Base-by-base conservation (phyloP, 139 green algal species). In the Tetraselmis chui region DNA sequence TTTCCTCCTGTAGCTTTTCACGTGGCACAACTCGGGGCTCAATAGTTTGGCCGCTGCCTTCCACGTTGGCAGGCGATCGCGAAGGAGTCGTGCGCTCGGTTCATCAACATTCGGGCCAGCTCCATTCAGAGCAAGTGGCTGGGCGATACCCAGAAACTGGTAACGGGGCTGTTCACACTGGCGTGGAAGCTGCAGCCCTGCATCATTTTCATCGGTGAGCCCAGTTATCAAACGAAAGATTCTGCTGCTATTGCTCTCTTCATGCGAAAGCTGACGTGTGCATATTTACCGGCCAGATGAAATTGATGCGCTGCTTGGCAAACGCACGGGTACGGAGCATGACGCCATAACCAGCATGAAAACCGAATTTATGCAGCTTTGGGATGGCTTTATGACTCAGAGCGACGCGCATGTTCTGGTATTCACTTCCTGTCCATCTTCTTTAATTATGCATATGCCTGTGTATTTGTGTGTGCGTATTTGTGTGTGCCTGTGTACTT, bases 321-420 rank as follows among this genome's bases (percentile, higher is more conserved):
- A 83, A 29, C 79, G 86, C 28, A 82, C 78, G 59, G 85, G 86
- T 79, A 83, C 27, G 32, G 91, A 95, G 85, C 92, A 95, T 84
- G 89, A 92, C 80, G 91, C 92, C 1, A 90, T 92, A 83, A 85
- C 90, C 29, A 93, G 93, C 81, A 90, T 95, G 74, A 95, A 94
- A 83, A 95, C 90, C 82, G 92, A 95, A 84, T 92, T 93, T 59
- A 93, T 95, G 87, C 45, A 79, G 2, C 84, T 86, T 75, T 95
- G 91, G 91, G 91, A 95, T 83, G 91, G 91, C 30, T 84, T 95
- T 59, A 83, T 84, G 76, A 94, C 91, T 27, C 84, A 84, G 25
- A 77, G 90, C 32, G 32, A 77, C 24, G 91, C 93, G 76, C 83
- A 85, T 22, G 81, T 87, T 26, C 59, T 77, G 26, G 26, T 67